Conservation (phyloP, 345 rosid genomes). For the Sonneratia alba region DNA sequence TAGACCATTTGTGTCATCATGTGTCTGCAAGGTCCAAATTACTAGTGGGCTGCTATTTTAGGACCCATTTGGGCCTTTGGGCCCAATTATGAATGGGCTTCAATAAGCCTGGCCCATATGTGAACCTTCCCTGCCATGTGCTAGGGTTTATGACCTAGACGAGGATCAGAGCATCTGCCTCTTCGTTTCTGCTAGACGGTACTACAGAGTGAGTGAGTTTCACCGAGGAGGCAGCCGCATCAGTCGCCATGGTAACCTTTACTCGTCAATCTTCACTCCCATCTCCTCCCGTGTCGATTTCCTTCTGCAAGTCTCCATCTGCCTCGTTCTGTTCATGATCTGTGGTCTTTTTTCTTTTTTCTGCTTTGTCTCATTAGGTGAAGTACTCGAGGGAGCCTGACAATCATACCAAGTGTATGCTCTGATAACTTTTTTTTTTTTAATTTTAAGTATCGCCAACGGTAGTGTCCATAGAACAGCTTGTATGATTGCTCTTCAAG, state of each 20-base stretch:
- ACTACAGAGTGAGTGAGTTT: slow-evolving; percentile 5
- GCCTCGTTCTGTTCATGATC: neutral
- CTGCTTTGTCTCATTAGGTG: slow-evolving; percentile 24
- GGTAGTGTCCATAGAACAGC: neutral
- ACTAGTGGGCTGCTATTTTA: too few relatives aligned
- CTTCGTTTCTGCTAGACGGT: neutral
- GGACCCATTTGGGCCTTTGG: neutral
- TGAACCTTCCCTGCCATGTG: too few relatives aligned
- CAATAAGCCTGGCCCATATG: neutral
- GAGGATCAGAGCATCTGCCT: neutral
- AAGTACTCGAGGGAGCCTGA: slow-evolving; percentile 70
- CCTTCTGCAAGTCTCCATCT: neutral
- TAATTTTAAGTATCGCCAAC: neutral
- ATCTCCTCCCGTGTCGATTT: neutral
- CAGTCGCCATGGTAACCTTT: slow-evolving; percentile 8
- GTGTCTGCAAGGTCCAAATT: too few relatives aligned
- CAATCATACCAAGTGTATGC: slow-evolving; percentile 63
- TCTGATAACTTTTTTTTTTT: neutral
- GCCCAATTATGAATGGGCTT: neutral
- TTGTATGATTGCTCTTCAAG: neutral
- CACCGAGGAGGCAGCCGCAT: slow-evolving; percentile 3
- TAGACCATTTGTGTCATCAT: neutral
- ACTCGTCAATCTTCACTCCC: neutral
- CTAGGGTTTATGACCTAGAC: neutral
- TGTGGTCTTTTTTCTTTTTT: slow-evolving; percentile 4